These are phyloP conservation scores for Serendipita vermifera DNA, from an alignment of 768 basidiomycete genomes.

Conservation along the genomic window DNA sequence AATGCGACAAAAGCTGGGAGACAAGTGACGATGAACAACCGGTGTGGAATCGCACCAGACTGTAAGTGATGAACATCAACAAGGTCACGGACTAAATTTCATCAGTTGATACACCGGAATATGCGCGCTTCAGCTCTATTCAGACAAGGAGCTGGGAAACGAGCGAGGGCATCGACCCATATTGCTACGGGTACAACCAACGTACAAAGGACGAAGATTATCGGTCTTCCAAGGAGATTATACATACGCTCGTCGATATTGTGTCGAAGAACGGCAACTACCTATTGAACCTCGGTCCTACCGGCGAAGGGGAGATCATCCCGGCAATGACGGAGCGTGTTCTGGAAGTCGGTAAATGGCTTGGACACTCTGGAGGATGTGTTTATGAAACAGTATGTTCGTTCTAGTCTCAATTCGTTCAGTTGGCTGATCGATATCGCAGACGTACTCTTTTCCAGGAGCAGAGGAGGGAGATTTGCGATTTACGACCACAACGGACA, in stretches of 20 bases:
- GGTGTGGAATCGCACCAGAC: constrained; percentile 18
- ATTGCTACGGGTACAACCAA: constrained; percentile 31
- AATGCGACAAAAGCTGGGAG: constrained; percentile 27
- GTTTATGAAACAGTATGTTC: constrained; percentile 39
- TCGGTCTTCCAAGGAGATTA: constrained; percentile 36
- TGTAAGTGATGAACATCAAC: neutral
- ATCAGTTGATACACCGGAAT: constrained; percentile 44
- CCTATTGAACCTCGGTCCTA: constrained; percentile 43
- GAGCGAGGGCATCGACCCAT: constrained; percentile 36
- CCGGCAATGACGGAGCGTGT: constrained; percentile 35
- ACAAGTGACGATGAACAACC: constrained; percentile 37
- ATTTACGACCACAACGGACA: constrained; percentile 38
- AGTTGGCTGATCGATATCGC: too few relatives aligned
- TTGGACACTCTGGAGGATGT: constrained; percentile 37
- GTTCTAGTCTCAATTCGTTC: too few relatives aligned
- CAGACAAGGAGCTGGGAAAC: constrained; percentile 43
- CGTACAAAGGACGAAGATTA: constrained; percentile 32
- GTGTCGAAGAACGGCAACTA: constrained; percentile 53
- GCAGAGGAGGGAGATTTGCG: constrained; percentile 29
- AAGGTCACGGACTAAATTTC: constrained; percentile 40
- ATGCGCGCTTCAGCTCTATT: constrained; percentile 34
- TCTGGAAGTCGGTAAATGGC: constrained; percentile 41
- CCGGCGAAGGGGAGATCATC: constrained; percentile 41
- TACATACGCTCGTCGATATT: constrained; percentile 42
- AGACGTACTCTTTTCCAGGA: constrained; percentile 39